Conservation (phyloP, 2,329 filamentous ascomycete species). For the Fusarium clavum region DNA sequence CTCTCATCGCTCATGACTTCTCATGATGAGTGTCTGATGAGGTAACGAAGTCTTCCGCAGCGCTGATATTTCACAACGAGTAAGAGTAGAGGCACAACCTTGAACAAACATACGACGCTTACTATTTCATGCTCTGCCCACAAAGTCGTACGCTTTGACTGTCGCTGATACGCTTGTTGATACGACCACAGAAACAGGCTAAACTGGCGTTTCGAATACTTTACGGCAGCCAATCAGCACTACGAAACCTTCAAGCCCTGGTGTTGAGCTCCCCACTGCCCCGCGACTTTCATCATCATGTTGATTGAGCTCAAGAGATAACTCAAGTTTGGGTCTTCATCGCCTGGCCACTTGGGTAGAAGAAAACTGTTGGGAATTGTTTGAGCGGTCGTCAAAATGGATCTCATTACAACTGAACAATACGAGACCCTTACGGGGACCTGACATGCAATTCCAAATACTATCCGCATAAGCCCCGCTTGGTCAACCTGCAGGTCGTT, state of each 20-base stretch:
- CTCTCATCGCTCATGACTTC: slow-evolving; percentile 22
- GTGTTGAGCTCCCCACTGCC: slow-evolving; percentile 34
- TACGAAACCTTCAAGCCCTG: background rate
- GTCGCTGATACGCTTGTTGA: slow-evolving; percentile 1
- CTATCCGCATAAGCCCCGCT: slow-evolving; percentile 26
- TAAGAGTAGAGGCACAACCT: background rate
- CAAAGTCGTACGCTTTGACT: background rate
- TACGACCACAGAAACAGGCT: slow-evolving; percentile 23
- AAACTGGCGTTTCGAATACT: slow-evolving; percentile 10
- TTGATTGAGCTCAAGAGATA: slow-evolving; percentile 9
- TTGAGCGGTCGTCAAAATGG: background rate
- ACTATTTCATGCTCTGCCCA: background rate
- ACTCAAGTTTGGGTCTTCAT: slow-evolving; percentile 1
- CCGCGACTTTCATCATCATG: slow-evolving; percentile 31
- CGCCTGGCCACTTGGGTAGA: background rate
- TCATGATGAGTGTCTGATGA: slow-evolving; percentile 11
- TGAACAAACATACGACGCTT: background rate
- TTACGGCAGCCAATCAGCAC: slow-evolving; percentile 27
- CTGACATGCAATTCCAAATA: slow-evolving; percentile 34
- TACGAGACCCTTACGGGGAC: background rate
- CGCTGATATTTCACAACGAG: background rate
- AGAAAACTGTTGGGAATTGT: background rate
- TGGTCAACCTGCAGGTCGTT: slow-evolving; percentile 23
- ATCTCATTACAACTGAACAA: background rate
- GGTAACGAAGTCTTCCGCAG: background rate